Base-by-base conservation (phyloP, 2,329 filamentous ascomycete species). In the Nigrograna mackinnonii region DNA sequence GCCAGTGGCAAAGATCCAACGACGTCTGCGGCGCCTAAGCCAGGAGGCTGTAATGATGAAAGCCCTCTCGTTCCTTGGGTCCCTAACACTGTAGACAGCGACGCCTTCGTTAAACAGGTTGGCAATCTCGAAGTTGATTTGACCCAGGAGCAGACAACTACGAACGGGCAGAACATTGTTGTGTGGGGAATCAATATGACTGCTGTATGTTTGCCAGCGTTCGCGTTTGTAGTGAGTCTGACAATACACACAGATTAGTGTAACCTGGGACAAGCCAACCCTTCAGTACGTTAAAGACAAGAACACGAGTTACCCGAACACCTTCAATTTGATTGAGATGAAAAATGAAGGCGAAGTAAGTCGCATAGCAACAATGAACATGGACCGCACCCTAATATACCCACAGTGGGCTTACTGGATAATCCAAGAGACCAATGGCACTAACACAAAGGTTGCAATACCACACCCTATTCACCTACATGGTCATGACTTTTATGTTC, bases 261-360 rank as follows among this genome's bases (percentile, higher is more conserved):
- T 74, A 17, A 52, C 63, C 22, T 76, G 72, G 72, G 57, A 66
- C 24, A 59, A 66, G 17, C 73, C 73, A 4, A 76, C 73, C 1
- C 41, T 74, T 5, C 50, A 70, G 39, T 74, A 74, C 43, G 57
- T 75, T 37, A 59, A 68, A 28, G 56, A 69, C 16, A 55, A 58
- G 24, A 72, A 75, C 55, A 68, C 64, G 22, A 67, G 47, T 55
- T 76, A 71, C 44, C 66, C 71, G 1, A 40, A 37, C 2, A 50
- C 50, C 13, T 66, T 68, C 47, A 73, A 73, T 47, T 52, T 76
- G 22, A 65, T 75, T 31, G 62, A 70, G 22, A 58, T 74, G 9
- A 64, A 67, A 2, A 62, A 52, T 12, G 57, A 60, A 33, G 57
- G 56, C 20, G 59, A 47, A 14, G 36, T 52, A 49, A 31, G 50